Evolutionary conservation across 495 filamentous ascomycete genomes (phyloP).

Genomic region (Hypoxylon fragiforme): DNA sequence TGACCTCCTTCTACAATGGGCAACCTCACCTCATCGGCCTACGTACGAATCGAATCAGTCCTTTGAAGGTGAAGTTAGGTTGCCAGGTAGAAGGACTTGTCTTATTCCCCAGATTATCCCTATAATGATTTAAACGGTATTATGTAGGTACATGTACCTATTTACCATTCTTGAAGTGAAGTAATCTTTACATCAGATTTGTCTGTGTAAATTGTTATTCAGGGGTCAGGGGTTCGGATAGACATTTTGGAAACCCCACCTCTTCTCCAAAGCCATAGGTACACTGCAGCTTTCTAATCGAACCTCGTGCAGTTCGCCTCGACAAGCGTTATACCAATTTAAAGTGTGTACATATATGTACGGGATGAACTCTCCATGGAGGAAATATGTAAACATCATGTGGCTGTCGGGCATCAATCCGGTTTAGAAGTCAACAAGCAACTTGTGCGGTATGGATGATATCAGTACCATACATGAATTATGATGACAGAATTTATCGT

Average conservation of each 20-base stretch:
- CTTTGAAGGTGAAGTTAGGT: too few relatives aligned
- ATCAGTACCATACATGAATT: too few relatives aligned
- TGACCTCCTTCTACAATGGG: background rate
- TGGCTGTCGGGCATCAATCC: too few relatives aligned
- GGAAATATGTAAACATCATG: too few relatives aligned
- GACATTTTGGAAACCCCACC: slow-evolving; percentile 15
- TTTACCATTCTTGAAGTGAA: background rate
- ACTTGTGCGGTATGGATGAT: too few relatives aligned
- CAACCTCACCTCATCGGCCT: background rate
- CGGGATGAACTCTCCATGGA: background rate
- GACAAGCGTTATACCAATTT: slow-evolving; percentile 10
- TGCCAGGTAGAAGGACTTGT: too few relatives aligned
- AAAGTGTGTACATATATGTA: background rate
- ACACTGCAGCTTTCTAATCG: slow-evolving; percentile 18
- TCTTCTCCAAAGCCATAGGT: slow-evolving; percentile 6
- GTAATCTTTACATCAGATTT: background rate
- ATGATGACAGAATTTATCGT: too few relatives aligned
- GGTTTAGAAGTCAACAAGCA: too few relatives aligned
- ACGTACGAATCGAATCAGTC: too few relatives aligned
- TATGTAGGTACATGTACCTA: too few relatives aligned
- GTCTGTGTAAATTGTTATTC: slow-evolving; percentile 1
- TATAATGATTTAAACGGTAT: too few relatives aligned
- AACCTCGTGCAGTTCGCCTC: slow-evolving; percentile 18
- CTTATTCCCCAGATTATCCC: too few relatives aligned
- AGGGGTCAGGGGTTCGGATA: slow-evolving; percentile 31